Base-by-base conservation (phyloP, 176 grass and related monocot genomes). In the Paspalum vaginatum region DNA sequence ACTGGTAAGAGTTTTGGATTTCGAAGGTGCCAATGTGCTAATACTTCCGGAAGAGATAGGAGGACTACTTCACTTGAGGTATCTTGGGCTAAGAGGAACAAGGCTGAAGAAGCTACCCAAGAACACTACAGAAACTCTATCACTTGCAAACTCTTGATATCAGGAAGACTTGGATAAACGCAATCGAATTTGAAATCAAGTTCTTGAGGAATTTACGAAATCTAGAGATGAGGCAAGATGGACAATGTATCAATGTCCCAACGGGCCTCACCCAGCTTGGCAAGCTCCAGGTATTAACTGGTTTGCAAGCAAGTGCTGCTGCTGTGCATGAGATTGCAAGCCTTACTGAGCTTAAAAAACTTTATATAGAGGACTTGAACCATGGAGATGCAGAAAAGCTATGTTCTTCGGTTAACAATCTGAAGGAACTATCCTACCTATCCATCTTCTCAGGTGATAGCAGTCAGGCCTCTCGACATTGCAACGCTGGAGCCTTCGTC, bases 211-310 rank as follows among this genome's bases (percentile, higher is more conserved):
- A 81, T 57, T 62, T 85, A 84, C 57, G 82, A n/a, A 65, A 89
- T 64, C 72, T 85, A 71, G 82, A 89, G 77, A 89, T 89, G 87
- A 85, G 61, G 54, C 62, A 85, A 81, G 82, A 76, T 53, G 87
- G 77, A 39, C 63, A 66, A 45, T 77, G 87, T 72, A 81, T 85
- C 48, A 59, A 48, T 21, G 20, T 81, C n/a, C 82, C 71, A 41
- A n/a, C 61, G 18, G 77, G 82, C 55, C 16, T 89, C 51, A 26
- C 70, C 26, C 70, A 71, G 17, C 58, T 89, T 44, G 54, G 45
- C 22, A 65, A 76, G 50, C 82, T 89, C 59, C 82, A 77, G 44
- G 78, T 89, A 59, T 21, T 85, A 15, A 89, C 82, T 85, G 87
- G 87, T 41, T 79, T 81, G 65, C 62, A 64, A 72, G 77, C 87